These are phyloP conservation scores for Hirschfeldia incana DNA, from an alignment of 345 rosid species.

Conservation along the genomic window DNA sequence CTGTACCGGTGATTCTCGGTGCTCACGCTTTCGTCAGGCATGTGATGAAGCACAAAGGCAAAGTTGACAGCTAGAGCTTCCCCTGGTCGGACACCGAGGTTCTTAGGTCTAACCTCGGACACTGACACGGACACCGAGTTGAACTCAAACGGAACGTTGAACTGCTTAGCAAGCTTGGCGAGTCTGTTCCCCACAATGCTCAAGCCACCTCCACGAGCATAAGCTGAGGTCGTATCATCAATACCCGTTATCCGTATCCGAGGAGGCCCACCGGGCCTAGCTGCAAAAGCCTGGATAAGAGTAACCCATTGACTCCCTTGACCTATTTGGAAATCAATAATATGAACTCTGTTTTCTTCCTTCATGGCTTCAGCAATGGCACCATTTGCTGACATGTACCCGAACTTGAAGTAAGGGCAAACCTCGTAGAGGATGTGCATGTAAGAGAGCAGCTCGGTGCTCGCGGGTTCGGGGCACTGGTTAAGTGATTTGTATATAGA, in stretches of 20 bases:
- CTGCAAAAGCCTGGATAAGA: constrained; percentile 92
- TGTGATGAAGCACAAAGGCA: constrained; percentile 83
- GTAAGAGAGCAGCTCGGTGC: constrained; percentile 68
- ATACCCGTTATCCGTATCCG: constrained; percentile 76
- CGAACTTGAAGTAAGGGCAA: constrained; percentile 90
- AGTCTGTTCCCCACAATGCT: constrained; percentile 72
- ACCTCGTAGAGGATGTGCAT: constrained; percentile 81
- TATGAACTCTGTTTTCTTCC: constrained; percentile 76
- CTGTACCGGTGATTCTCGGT: constrained; percentile 65
- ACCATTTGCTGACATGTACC: constrained; percentile 95
- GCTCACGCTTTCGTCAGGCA: constrained; percentile 96
- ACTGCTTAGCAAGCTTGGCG: constrained; percentile 61
- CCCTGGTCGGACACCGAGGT: constrained; percentile 56
- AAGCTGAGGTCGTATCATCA: constrained; percentile 65
- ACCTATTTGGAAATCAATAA: constrained; percentile 83
- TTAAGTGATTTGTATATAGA: constrained; percentile 61
- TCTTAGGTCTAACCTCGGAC: constrained; percentile 50
- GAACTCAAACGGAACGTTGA: constrained; percentile 86
- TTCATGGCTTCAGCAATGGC: constrained; percentile 98
- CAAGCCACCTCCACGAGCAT: constrained; percentile 90
- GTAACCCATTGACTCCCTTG: constrained; percentile 93
- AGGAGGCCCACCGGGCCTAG: constrained; percentile 88
- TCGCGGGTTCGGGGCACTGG: constrained; percentile 69
- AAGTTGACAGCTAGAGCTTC: constrained; percentile 89
- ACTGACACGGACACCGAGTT: constrained; percentile 68